Evolutionary conservation across 2,329 filamentous ascomycete species (phyloP).

Genomic region (Trichoderma hamatum): DNA sequence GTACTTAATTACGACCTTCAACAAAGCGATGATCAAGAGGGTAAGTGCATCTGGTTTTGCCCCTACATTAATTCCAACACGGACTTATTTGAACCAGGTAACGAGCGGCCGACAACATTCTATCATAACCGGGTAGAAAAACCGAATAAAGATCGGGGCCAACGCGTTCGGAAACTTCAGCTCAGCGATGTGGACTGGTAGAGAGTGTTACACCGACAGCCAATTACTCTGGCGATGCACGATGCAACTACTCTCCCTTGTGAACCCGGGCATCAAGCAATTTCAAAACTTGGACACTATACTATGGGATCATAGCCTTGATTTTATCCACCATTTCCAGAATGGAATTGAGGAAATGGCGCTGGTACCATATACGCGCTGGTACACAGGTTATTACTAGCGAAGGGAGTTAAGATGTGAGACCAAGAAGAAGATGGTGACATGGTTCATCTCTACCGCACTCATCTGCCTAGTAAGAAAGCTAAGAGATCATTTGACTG

Average conservation of each 20-base stretch:
- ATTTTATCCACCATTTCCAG: not conserved
- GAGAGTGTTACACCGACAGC: conserved; percentile 40
- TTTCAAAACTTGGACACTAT: not conserved
- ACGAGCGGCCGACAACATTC: conserved; percentile 53
- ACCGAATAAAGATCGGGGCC: conserved; percentile 66
- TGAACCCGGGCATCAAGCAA: not conserved
- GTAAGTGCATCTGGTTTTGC: conserved; percentile 54
- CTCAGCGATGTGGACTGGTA: conserved; percentile 99
- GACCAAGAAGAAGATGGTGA: not conserved
- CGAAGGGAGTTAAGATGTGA: not conserved
- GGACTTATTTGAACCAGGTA: conserved; percentile 56
- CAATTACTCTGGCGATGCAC: not conserved
- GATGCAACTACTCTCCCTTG: not conserved
- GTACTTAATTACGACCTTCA: conserved; percentile 95
- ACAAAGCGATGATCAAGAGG: conserved; percentile 77
- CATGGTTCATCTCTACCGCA: not conserved
- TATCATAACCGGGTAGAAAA: conserved; percentile 61
- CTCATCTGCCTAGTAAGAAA: not conserved
- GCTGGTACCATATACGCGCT: not conserved
- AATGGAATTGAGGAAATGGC: not conserved
- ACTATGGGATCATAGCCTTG: not conserved
- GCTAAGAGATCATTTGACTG: not conserved
- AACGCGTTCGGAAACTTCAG: conserved; percentile 87
- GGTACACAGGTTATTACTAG: not conserved
- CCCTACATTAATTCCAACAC: conserved; percentile 35